Conservation (phyloP, 1,139 yeast genomes). For the Lodderomyces jiufengensis region DNA sequence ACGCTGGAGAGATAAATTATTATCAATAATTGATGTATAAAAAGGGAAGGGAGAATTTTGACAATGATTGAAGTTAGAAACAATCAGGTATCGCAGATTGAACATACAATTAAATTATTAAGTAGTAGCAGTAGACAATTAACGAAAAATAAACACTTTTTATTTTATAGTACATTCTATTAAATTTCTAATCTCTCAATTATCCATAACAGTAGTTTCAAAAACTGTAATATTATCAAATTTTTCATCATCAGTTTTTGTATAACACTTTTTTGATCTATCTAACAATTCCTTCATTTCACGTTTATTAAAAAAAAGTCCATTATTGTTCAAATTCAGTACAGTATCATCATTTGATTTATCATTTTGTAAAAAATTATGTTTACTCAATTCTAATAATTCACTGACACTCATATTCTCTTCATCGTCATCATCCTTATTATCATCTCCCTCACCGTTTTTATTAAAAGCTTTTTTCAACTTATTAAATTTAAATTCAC, state of each 20-base stretch:
- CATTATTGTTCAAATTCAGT: constrained; percentile 7
- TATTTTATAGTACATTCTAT: too few relatives aligned
- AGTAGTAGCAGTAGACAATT: too few relatives aligned
- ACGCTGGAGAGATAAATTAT: constrained; percentile 49
- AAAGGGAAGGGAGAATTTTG: constrained; percentile 2
- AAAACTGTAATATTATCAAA: constrained; percentile 47
- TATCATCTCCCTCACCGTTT: constrained; percentile 4
- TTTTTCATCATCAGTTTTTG: constrained; percentile 16
- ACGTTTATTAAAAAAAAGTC: constrained; percentile 19
- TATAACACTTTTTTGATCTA: constrained; percentile 48
- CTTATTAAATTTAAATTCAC: constrained; percentile 61
- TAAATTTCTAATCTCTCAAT: too few relatives aligned
- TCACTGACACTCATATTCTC: constrained; percentile 24
- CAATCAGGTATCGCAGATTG: too few relatives aligned
- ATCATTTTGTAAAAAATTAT: constrained; percentile 13
- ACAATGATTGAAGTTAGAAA: too few relatives aligned
- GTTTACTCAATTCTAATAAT: constrained; percentile 29
- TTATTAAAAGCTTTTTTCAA: constrained; percentile 17
- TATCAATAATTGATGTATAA: constrained; percentile 1
- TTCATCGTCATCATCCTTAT: constrained; percentile 5
- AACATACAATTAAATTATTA: too few relatives aligned
- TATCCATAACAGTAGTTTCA: constrained; percentile 52
- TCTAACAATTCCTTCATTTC: constrained; percentile 57
- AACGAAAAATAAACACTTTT: too few relatives aligned
- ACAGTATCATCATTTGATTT: constrained; percentile 8